Percentiles rank a stretch among this genome's conserved stretches.
Conservation (phyloP, 148 eudicot species). For the Heliosperma pusillum region DNA sequence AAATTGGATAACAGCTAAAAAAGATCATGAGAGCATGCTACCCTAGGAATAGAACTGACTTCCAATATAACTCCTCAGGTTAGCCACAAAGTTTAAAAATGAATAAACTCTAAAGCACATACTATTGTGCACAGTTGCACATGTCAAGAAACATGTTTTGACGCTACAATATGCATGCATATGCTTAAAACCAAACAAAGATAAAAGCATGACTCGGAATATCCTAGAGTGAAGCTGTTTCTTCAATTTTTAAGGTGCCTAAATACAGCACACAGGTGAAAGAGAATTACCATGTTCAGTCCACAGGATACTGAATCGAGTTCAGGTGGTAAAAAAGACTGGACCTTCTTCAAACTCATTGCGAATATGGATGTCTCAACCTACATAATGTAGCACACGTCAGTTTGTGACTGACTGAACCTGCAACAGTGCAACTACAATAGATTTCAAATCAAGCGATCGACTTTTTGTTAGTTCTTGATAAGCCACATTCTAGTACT, state of each 20-base stretch:
- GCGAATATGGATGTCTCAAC: constrained; percentile 96
- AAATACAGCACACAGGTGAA: constrained; percentile 5
- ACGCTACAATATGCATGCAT: too few species aligned
- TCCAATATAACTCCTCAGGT: too few species aligned
- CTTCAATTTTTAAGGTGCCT: neutral
- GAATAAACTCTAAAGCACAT: neutral
- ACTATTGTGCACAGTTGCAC: neutral
- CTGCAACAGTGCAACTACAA: neutral
- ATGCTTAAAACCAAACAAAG: neutral
- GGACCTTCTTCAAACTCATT: constrained; percentile 56
- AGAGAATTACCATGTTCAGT: constrained; percentile 54
- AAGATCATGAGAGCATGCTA: neutral
- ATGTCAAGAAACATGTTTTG: neutral
- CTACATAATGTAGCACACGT: constrained; percentile 38
- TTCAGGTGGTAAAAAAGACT: constrained; percentile 42
- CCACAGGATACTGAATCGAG: constrained; percentile 62
- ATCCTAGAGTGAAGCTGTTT: neutral
- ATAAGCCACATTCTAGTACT: constrained; percentile 1
- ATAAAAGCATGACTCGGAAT: neutral
- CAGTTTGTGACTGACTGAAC: constrained; percentile 1
- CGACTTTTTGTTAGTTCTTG: neutral
- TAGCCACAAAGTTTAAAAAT: neutral
- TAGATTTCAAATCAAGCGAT: neutral
- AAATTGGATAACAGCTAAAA: neutral
- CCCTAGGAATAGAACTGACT: too few species aligned